These are phyloP conservation scores for Daphne laureola DNA, from an alignment of 441 rosid species.

Conservation along the genomic window DNA sequence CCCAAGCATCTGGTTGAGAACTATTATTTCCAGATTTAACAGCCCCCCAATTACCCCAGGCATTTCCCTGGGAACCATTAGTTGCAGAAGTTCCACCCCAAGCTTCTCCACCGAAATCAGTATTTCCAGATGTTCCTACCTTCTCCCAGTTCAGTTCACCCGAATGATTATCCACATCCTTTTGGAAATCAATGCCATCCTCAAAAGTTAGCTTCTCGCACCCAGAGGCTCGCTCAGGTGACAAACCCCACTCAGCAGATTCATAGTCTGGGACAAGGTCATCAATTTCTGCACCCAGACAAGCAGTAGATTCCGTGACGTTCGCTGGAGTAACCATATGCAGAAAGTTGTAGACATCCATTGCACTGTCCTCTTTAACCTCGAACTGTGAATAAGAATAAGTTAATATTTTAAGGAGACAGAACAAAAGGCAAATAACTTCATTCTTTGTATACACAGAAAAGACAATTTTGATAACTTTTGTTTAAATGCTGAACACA, in stretches of 20 bases:
- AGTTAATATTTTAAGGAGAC: too few species aligned
- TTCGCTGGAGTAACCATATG: slow-evolving; percentile 50
- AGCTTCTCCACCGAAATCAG: slow-evolving; percentile 4
- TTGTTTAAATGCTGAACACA: too few species aligned
- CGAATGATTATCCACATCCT: slow-evolving; percentile 11
- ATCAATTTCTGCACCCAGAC: slow-evolving; percentile 67
- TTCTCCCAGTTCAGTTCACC: slow-evolving; percentile 39
- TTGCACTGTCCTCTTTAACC: slow-evolving; percentile 27
- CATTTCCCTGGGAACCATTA: background rate
- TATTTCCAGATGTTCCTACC: slow-evolving; percentile 7
- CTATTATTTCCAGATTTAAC: background rate
- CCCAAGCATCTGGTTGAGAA: too few species aligned
- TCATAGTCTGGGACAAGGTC: slow-evolving; percentile 41
- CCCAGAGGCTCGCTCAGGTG: slow-evolving; percentile 52
- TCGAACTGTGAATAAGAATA: slow-evolving; percentile 32
- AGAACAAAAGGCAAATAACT: too few species aligned
- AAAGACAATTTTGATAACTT: too few species aligned
- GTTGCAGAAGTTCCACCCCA: slow-evolving; percentile 14
- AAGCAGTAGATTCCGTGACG: slow-evolving; percentile 36
- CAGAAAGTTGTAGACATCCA: slow-evolving; percentile 61
- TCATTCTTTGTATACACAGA: too few species aligned
- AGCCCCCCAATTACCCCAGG: background rate
- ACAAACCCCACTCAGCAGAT: slow-evolving; percentile 50
- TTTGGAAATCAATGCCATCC: slow-evolving; percentile 37
- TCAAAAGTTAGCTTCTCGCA: slow-evolving; percentile 54